phyloP scores from a whole-genome alignment of 192 early-diverging fungal species.

The Coemansia sp. region DNA sequence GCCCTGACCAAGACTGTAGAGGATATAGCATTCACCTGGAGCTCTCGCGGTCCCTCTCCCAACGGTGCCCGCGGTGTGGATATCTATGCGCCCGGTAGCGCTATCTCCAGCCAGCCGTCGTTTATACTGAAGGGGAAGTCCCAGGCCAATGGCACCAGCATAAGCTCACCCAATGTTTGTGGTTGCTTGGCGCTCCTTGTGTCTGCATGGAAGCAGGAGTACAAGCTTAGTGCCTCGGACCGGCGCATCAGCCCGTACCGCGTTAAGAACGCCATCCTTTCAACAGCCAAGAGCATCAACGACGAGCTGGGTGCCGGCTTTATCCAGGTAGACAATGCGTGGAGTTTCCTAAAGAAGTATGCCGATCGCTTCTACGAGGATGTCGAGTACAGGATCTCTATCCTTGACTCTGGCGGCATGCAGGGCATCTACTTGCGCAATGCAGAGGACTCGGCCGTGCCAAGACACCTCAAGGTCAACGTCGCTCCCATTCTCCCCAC shows the following conservation, averaged over 20 bases:
- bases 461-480: slow-evolving; percentile 54
- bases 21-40: slow-evolving; percentile 83
- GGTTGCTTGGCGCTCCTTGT: slow-evolving; percentile 80
- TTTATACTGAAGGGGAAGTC: slow-evolving; percentile 68
- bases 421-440: slow-evolving; percentile 90
- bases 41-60: slow-evolving; percentile 76
- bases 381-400: slow-evolving; percentile 58
- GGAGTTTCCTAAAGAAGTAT: slow-evolving; percentile 69
- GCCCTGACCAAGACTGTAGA: slow-evolving; percentile 71
- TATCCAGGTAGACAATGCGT: slow-evolving; percentile 85
- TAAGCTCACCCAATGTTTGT: slow-evolving; percentile 88
- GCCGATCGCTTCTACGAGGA: slow-evolving; percentile 59
- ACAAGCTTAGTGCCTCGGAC: slow-evolving; percentile 32
- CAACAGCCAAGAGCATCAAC: slow-evolving; percentile 70
- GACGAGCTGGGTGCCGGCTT: slow-evolving; percentile 76
- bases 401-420: slow-evolving; percentile 5
- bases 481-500: slow-evolving; percentile 29
- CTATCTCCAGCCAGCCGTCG: slow-evolving; percentile 84
- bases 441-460: slow-evolving; percentile 61
- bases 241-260: slow-evolving; percentile 80
- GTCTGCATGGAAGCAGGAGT: slow-evolving; percentile 73
- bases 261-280: slow-evolving; percentile 70
- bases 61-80: slow-evolving; percentile 84
- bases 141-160: slow-evolving; percentile 92
- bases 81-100: slow-evolving; percentile 85